phyloP scores from a whole-genome alignment of 129 eudicot species.

The Erigeron canadensis region DNA sequence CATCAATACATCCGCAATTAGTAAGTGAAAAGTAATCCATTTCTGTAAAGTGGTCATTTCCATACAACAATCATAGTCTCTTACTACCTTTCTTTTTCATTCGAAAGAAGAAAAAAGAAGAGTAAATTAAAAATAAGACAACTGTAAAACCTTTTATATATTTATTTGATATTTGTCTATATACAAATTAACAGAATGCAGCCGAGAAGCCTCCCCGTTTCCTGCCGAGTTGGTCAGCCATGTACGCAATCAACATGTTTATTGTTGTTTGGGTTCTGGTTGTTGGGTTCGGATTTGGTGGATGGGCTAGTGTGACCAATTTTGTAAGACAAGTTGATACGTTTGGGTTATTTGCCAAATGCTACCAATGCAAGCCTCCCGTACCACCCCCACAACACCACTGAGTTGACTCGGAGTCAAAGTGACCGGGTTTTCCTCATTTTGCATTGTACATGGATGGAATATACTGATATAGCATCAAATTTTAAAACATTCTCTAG shows the following conservation, averaged over 20 bases:
- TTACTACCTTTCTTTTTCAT: no score
- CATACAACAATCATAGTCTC: no score
- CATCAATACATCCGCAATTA: no score
- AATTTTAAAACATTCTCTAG: no score
- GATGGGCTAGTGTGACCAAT: slow-evolving; percentile 83
- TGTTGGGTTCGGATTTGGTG: slow-evolving; percentile 82
- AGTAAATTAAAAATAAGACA: no score
- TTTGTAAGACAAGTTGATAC: slow-evolving; percentile 67
- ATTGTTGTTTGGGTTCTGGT: slow-evolving; percentile 74
- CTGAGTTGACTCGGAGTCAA: slow-evolving; percentile 21
- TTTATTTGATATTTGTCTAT: not conserved
- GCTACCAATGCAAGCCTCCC: slow-evolving; percentile 62
- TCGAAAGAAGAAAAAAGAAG: no score
- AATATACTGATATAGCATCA: slow-evolving; percentile 20
- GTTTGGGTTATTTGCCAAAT: slow-evolving; percentile 75
- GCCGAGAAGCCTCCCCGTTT: slow-evolving; percentile 76
- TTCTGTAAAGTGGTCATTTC: no score
- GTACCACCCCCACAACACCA: slow-evolving; percentile 30
- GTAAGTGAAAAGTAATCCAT: no score
- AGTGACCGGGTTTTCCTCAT: slow-evolving; percentile 3
- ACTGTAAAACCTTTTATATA: no score
- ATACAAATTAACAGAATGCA: slow-evolving; percentile 52
- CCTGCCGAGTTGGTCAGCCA: slow-evolving; percentile 68
- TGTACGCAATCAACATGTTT: slow-evolving; percentile 54
- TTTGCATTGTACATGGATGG: slow-evolving; percentile 32